Base-by-base conservation (phyloP, 1,139 yeast genomes). In the Blastobotrys illinoisensis region DNA sequence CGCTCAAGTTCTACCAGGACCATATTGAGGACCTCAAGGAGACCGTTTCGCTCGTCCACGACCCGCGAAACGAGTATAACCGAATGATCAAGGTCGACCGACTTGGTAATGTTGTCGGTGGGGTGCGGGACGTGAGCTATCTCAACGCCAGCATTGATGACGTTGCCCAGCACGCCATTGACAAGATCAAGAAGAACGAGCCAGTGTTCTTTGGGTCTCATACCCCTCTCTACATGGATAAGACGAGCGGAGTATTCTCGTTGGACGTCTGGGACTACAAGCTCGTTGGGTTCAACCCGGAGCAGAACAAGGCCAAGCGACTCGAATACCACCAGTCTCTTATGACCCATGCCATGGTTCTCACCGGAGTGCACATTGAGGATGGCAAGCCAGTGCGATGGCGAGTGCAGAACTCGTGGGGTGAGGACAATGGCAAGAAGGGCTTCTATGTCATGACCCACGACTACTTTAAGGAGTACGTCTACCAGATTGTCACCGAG, bases 371-470 rank as follows among this genome's bases (percentile, higher is more conserved):
- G 49, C 91, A 87, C 69, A 66, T 81, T 14, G 84, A 77, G 56
- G 79, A 69, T 18, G 81, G 80, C 9, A 71, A 74, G 54, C 93
- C 95, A 9, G 72, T 82, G 11, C 79, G 95, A 67, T 88, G 91
- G 83, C 81, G 85, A 68, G 89, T 88, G 53, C 91, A 88, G 68
- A 88, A 88, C 73, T 86, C 95, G 2, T 88, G 96, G 96, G 95
- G 95, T 59, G 79, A 80, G 54, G 86, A 79, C 47, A 76, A 79
- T 6, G 96, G 96, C 58, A 78, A 78, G 52, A 85, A 85, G 64
- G 95, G 96, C 13, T 83, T 79, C 69, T 88, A 79, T 66, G 77
- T 85, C 57, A 86, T 88, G 95, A 82, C 93, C 20, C 95, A 87
- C 66, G 83, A 81, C 52, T 88, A 88, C 78, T 87, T 88, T 67